Evolutionary conservation across 768 basidiomycete genomes (phyloP).

Genomic region (Amanita inopinata): DNA sequence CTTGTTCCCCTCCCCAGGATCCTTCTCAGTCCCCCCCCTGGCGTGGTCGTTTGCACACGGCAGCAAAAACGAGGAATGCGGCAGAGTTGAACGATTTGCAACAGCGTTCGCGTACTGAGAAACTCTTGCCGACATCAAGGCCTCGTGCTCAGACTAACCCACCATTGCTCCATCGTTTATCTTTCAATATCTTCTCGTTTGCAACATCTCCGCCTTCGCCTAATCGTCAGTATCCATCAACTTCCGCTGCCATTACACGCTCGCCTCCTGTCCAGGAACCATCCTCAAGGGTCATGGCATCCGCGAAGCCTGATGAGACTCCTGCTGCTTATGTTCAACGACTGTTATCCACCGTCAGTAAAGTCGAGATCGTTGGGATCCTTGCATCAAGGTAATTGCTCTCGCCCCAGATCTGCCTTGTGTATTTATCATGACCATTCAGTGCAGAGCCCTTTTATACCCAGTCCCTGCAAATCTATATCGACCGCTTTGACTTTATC

Average conservation of each 20-base stretch:
- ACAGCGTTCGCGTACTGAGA: not conserved
- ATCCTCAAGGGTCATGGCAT: constrained; percentile 36
- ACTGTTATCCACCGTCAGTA: constrained; percentile 53
- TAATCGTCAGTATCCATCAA: constrained; percentile 13
- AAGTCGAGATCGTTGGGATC: constrained; percentile 71
- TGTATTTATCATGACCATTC: constrained; percentile 8
- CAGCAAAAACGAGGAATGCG: not conserved
- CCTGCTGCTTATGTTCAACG: constrained; percentile 62
- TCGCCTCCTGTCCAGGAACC: constrained; percentile 34
- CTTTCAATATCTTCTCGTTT: constrained; percentile 51
- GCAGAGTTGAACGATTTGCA: not conserved
- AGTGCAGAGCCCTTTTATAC: constrained; percentile 69
- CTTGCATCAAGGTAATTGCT: constrained; percentile 70
- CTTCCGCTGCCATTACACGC: constrained; percentile 24
- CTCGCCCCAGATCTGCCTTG: not conserved
- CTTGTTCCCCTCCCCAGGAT: constrained; percentile 4
- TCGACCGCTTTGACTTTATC: constrained; percentile 69
- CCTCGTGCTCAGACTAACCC: constrained; percentile 53
- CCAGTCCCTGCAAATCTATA: constrained; percentile 59
- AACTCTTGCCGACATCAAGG: constrained; percentile 11
- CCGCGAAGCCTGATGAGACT: constrained; percentile 48
- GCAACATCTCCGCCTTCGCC: constrained; percentile 23
- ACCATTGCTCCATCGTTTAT: constrained; percentile 60
- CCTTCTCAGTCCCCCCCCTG: constrained; percentile 1
- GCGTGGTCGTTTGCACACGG: not conserved